Conservation (phyloP, 495 filamentous ascomycete species). For the Amphirosellinia nigrospora region DNA sequence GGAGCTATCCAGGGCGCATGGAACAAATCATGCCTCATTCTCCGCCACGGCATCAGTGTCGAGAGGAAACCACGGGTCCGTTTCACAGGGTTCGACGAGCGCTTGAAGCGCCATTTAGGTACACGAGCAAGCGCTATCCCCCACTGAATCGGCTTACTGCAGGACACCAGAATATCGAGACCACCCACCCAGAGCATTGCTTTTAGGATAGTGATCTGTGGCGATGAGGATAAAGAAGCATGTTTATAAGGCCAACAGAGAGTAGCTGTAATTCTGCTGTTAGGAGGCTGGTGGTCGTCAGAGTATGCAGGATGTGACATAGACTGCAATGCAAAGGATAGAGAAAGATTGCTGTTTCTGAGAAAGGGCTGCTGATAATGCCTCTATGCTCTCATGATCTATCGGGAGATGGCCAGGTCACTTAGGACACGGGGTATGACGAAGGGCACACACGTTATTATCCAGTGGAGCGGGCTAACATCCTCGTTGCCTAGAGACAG, state of each 20-base stretch:
- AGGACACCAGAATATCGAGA: slow-evolving; percentile 73
- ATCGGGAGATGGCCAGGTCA: neutral
- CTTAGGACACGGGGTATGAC: slow-evolving; percentile 36
- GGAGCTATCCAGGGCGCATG: slow-evolving; percentile 38
- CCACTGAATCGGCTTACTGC: slow-evolving; percentile 80
- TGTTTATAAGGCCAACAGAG: slow-evolving; percentile 79
- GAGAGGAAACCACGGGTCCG: slow-evolving; percentile 34
- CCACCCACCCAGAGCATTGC: slow-evolving; percentile 88
- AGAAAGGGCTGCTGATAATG: slow-evolving; percentile 40
- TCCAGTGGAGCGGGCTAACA: slow-evolving; percentile 73
- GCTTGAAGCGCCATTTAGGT: slow-evolving; percentile 87
- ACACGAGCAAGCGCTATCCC: slow-evolving; percentile 85
- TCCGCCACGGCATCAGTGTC: slow-evolving; percentile 37
- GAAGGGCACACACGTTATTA: slow-evolving; percentile 68
- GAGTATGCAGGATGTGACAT: slow-evolving; percentile 71
- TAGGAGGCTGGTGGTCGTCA: slow-evolving; percentile 86
- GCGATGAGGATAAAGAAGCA: slow-evolving; percentile 80
- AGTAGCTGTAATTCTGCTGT: slow-evolving; percentile 87
- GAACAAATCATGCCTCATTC: slow-evolving; percentile 40
- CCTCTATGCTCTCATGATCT: neutral
- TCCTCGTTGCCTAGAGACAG: slow-evolving; percentile 25
- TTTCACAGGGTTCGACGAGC: slow-evolving; percentile 41
- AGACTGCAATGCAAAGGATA: slow-evolving; percentile 88
- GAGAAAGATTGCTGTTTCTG: slow-evolving; percentile 70
- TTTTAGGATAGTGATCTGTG: slow-evolving; percentile 83